Evolutionary conservation across 1,284 basidiomycete species (phyloP), one percentile per base, ranked within the genome.

Genomic region (Leucoagaricus sp.): DNA sequence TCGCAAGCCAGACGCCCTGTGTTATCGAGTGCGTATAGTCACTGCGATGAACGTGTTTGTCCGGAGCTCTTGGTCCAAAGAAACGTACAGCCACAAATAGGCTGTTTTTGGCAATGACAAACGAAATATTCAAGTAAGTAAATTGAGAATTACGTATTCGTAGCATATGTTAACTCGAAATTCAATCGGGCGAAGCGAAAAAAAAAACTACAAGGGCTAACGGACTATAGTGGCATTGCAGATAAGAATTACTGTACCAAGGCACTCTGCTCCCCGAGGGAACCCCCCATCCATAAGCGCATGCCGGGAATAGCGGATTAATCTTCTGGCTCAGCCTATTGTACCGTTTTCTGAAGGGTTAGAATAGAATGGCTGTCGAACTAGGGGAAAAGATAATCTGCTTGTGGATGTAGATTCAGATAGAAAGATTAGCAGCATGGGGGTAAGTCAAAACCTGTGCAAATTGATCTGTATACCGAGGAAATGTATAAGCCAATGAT

Each of bases 51-150:
- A 25, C 23, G 10, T 57, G 28, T 57, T 57, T 57, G 36, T 9
- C 44, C 47, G 41, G 7, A 28, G 21, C 44, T 19, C n/a, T 23
- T 47, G 25, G 1, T 28, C 42, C 49, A 57, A 57, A 52, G 42
- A 10, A 29, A 26, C 13, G 25, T 49, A 57, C 44, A 51, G 55
- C 55, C 55, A 57, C 55, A n/a, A n/a, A n/a, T n/a, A n/a, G n/a
- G n/a, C n/a, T n/a, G n/a, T n/a, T n/a, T n/a, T n/a, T n/a, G n/a
- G n/a, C n/a, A n/a, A n/a, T n/a, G n/a, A n/a, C n/a, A n/a, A n/a
- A n/a, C n/a, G n/a, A n/a, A n/a, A n/a, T n/a, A n/a, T n/a, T n/a
- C n/a, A n/a, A n/a, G n/a, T n/a, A n/a, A n/a, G n/a, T n/a, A n/a
- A n/a, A n/a, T n/a, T n/a, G n/a, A n/a, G n/a, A n/a, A n/a, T n/a